Percentiles rank a stretch among this genome's conserved stretches.
Conservation (phyloP, 129 eudicot genomes). For the Lactuca sativa region DNA sequence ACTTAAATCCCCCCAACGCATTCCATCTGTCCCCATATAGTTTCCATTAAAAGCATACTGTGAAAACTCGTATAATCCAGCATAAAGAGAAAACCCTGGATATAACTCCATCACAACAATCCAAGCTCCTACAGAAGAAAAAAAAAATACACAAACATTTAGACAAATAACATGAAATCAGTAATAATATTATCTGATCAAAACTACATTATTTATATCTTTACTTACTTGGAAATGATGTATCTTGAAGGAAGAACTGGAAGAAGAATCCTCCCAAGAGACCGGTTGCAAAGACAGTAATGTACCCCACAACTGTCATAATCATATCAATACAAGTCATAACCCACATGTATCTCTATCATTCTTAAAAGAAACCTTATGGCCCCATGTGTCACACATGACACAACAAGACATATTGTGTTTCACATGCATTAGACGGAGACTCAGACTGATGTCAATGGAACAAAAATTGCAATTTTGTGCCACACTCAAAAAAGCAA, state of each 20-base stretch:
- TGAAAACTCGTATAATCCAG: conserved; percentile 79
- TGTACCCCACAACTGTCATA: conserved; percentile 78
- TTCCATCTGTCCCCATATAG: conserved; percentile 69
- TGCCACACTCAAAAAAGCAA: no score
- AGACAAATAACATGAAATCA: conserved; percentile 1
- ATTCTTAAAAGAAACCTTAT: not conserved
- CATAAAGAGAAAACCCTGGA: conserved; percentile 84
- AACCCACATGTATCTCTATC: not conserved
- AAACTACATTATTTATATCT: conserved; percentile 13
- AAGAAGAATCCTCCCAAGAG: conserved; percentile 81
- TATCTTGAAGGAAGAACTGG: conserved; percentile 69
- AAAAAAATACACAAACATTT: not conserved
- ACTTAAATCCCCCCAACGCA: conserved; percentile 79
- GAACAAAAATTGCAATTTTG: no score
- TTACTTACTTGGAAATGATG: conserved; percentile 83
- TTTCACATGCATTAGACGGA: no score
- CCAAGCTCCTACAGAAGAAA: conserved; percentile 61
- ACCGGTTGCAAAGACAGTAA: conserved; percentile 80
- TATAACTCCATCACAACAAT: conserved; percentile 74
- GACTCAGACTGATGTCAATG: no score
- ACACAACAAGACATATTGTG: no score
- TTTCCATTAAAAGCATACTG: conserved; percentile 62
- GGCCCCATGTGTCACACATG: no score
- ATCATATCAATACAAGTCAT: conserved; percentile 24
- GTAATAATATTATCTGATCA: conserved; percentile 3